A percentile compares a stretch with the other conserved stretches of the same genome.
Conservation (phyloP, 768 basidiomycete genomes). For the Mycena latifolia region DNA sequence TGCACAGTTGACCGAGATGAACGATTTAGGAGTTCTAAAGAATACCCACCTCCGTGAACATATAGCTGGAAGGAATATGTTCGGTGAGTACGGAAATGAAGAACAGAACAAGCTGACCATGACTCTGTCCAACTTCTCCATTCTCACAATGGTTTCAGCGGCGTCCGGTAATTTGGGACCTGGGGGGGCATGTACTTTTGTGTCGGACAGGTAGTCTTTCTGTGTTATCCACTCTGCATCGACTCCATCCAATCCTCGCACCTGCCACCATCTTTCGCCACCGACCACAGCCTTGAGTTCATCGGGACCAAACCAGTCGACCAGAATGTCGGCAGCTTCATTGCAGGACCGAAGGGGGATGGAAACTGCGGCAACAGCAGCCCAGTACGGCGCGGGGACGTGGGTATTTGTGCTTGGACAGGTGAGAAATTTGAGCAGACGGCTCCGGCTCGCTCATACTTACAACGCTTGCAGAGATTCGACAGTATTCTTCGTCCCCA, state of each 20-base stretch:
- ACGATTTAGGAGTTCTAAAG: not conserved
- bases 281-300: slow-evolving; percentile 78
- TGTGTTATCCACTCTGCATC: slow-evolving; percentile 75
- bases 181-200: slow-evolving; percentile 39
- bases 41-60: slow-evolving; percentile 67
- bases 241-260: slow-evolving; percentile 76
- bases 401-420: slow-evolving; percentile 71
- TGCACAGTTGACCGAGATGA: slow-evolving; percentile 35
- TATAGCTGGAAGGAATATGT: slow-evolving; percentile 61
- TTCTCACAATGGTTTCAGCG: slow-evolving; percentile 57
- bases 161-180: slow-evolving; percentile 46
- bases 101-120: slow-evolving; percentile 52
- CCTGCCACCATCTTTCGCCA: slow-evolving; percentile 87
- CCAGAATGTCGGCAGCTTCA: slow-evolving; percentile 73
- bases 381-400: slow-evolving; percentile 76
- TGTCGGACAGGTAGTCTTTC: slow-evolving; percentile 54
- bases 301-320: slow-evolving; percentile 79
- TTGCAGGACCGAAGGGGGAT: slow-evolving; percentile 72
- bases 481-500: slow-evolving; percentile 74
- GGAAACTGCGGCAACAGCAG: slow-evolving; percentile 67
- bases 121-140: slow-evolving; percentile 68
- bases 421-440: not conserved
- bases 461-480: slow-evolving; percentile 80
- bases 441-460: slow-evolving; percentile 32
- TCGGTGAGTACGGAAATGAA: slow-evolving; percentile 1